Base-by-base conservation (phyloP, 495 filamentous ascomycete genomes). In the Penicillium silybi region DNA sequence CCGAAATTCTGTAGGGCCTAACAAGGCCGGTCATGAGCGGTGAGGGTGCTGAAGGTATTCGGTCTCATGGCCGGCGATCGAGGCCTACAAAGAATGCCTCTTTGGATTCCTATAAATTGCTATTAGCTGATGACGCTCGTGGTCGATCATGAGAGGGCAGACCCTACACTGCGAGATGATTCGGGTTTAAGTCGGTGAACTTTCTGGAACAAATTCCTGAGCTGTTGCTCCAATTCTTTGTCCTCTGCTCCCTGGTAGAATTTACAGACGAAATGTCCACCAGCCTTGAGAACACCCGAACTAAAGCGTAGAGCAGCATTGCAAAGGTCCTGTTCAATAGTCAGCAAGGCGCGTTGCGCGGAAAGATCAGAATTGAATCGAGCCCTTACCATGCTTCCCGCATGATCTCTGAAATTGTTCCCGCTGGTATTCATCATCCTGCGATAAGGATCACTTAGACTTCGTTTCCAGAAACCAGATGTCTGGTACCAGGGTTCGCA, bases 391-490 rank as follows among this genome's bases (percentile, higher is more conserved):
- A 98, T 98, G 71, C 90, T 96, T 29, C 89, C 90, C 23, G 83
- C 86, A 71, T 98, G 95, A 72, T 98, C 93, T 67, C 80, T 81
- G 67, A 95, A 90, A 16, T 63, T 66, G 53, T 90, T 85, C 35
- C 93, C 93, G 69, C 88, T 96, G 44, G 91, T 95, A 71, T 97
- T 97, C 90, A 96, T 96, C 90, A 98, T 87, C 93, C 93, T 98
- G 75, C 66, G 66, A 82, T 92, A 91, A 44, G 92, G 89, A 79
- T 90, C 80, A 91, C 84, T 93, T 78, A 97, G 78, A 74, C 84
- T 93, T 71, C 80, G 88, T 73, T 86, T 85, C 76, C 83, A 85
- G 72, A 85, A 90, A 37, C 86, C 86, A 61, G 80, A 80, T 27
- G 80, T 84, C 76, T 88, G 86, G 57, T 78, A 70, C 90, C 90